A percentile compares a stretch with the other conserved stretches of the same genome.
Conservation (phyloP, 2,329 filamentous ascomycete genomes). For the Aspergillus sp. region DNA sequence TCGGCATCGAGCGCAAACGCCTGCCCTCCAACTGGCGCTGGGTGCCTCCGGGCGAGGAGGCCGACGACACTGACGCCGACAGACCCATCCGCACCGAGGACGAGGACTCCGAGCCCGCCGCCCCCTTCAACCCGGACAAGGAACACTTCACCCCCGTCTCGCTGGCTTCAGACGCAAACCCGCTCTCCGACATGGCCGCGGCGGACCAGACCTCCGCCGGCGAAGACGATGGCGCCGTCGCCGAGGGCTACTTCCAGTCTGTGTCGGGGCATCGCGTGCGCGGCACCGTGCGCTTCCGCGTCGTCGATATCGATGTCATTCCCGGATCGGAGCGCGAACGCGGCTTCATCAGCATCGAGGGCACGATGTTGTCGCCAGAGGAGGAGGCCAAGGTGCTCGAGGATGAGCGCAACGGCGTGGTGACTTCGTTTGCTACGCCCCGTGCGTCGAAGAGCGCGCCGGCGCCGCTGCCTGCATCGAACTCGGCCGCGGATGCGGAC, state of each 20-base stretch:
- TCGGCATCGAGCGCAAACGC: constrained; percentile 73
- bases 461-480: constrained; percentile 18
- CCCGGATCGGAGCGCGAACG: constrained; percentile 68
- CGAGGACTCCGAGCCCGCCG: constrained; percentile 23
- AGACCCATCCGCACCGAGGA: constrained; percentile 23
- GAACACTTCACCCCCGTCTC: constrained; percentile 40
- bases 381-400: constrained; percentile 62
- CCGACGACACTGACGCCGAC: constrained; percentile 6
- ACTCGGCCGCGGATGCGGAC: background rate
- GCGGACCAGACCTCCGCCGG: constrained; percentile 37
- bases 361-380: constrained; percentile 72
- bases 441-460: constrained; percentile 17
- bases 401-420: constrained; percentile 46
- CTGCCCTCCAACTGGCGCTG: constrained; percentile 79
- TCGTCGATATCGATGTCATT: constrained; percentile 73
- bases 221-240: constrained; percentile 51
- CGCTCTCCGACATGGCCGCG: constrained; percentile 19
- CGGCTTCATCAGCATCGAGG: constrained; percentile 81
- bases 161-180: constrained; percentile 30
- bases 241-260: constrained; percentile 74
- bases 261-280: constrained; percentile 65
- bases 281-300: constrained; percentile 70
- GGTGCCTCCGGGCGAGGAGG: constrained; percentile 56
- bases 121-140: constrained; percentile 34
- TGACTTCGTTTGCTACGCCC: constrained; percentile 30